Evolutionary conservation across 768 basidiomycete genomes (phyloP), one percentile per base, ranked within the genome.

Genomic region (Termitomyces sp.): DNA sequence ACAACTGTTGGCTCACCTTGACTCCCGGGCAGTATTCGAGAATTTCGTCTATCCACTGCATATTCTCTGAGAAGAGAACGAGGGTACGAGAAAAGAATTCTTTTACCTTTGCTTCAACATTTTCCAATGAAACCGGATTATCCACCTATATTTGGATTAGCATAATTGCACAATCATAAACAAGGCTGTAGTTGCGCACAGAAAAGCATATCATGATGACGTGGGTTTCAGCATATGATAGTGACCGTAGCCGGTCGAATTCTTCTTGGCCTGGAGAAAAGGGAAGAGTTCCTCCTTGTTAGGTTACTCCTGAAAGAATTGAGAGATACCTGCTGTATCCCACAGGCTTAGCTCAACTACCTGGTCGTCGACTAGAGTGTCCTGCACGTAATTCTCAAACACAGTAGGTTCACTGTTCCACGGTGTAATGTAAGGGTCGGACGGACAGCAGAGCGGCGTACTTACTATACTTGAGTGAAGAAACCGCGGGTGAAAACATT

Each of bases 161-260:
- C 18, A 20, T 20, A n/a, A 56, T 56, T 36, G 22, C 68, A n/a
- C n/a, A 29, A 59, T 36, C 67, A 55, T 60, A 18, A 28, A 5
- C n/a, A 31, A 42, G 31, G 41, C 28, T 45, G 44, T 31, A 28
- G 33, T 10, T n/a, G 75, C 84, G 57, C 61, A 92, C 93, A 37
- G 95, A 96, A 71, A 97, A 98, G 72, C 96, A 98, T 26, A 98
- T 77, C 90, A 98, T 90, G 61, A 98, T 82, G 58, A 98, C 89
- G 73, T 98, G 92, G 1, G 96, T 97, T 72, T 98, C 96, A 9
- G 96, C 91, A 70, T 98, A 98, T 37, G 90, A 92, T n/a, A 98
- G 75, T 12, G 94, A 96, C 48, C 96, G 83, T 56, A 98, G 75
- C 46, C 94, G 80, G 69, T 96, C 96, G 67, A 98, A 98, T 66